A percentile compares a stretch with the other conserved stretches of the same genome.
phyloP scores from a whole-genome alignment of 306 rosid species.

The Prunus padus region DNA sequence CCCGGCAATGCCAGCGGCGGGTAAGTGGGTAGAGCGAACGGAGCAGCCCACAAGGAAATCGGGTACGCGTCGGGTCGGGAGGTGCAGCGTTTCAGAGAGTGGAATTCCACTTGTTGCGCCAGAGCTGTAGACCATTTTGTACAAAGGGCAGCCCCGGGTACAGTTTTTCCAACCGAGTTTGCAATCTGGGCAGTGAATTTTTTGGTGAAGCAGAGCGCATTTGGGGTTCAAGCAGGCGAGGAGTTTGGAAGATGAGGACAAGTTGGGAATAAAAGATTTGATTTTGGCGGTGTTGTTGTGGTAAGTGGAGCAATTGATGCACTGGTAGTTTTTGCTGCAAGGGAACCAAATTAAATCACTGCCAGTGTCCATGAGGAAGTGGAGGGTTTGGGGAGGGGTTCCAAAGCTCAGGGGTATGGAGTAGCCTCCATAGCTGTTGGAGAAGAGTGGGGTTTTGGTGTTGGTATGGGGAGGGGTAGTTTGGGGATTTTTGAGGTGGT shows the following conservation, averaged over 20 bases:
- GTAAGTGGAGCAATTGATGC: slow-evolving; percentile 45
- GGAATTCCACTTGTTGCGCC: slow-evolving; percentile 63
- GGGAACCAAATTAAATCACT: slow-evolving; percentile 88
- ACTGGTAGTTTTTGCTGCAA: slow-evolving; percentile 62
- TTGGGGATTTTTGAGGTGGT: slow-evolving; percentile 50
- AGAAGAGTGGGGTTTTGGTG: slow-evolving; percentile 7
- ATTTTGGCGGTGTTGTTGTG: slow-evolving; percentile 42
- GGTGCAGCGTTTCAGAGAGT: slow-evolving; percentile 50
- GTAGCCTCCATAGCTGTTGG: slow-evolving; percentile 78
- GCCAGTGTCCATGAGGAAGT: slow-evolving; percentile 69
- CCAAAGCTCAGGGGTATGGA: slow-evolving; percentile 64
- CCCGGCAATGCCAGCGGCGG: slow-evolving; percentile 69
- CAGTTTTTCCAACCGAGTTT: slow-evolving; percentile 36
- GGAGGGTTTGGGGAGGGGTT: slow-evolving; percentile 56
- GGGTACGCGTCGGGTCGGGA: slow-evolving; percentile 34
- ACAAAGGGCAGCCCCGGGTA: slow-evolving; percentile 51
- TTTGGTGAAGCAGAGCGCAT: slow-evolving; percentile 42
- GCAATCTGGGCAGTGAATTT: slow-evolving; percentile 43
- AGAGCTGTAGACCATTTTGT: slow-evolving; percentile 49
- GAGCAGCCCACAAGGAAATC: too few species aligned
- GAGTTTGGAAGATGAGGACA: slow-evolving; percentile 48
- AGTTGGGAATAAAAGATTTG: slow-evolving; percentile 52
- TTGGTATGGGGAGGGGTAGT: slow-evolving; percentile 8
- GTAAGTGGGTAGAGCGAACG: too few species aligned
- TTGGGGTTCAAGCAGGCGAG: slow-evolving; percentile 63